Percentiles rank a stretch among this genome's conserved stretches.
Conservation (phyloP, 768 basidiomycete species). For the Mycena galericulata region DNA sequence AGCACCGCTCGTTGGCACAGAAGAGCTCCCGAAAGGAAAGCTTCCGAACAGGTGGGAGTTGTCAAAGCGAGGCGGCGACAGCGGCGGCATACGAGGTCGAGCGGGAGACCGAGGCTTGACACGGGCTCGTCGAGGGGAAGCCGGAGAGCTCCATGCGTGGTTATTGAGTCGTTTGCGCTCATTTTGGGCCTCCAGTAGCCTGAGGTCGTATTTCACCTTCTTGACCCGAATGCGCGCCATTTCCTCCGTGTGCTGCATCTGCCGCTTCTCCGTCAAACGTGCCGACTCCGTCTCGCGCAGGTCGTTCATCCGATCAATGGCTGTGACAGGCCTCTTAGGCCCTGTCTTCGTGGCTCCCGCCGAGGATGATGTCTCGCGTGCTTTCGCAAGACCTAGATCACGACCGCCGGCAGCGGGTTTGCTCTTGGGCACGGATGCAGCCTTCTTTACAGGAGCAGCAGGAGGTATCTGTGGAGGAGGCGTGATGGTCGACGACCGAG, state of each 20-base stretch:
- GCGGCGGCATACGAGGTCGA: no score
- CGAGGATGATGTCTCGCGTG: not conserved
- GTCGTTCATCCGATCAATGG: slow-evolving; percentile 7
- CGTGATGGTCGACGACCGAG: no score
- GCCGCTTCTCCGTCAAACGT: not conserved
- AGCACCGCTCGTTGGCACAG: no score
- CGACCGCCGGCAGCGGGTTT: not conserved
- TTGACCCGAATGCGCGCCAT: slow-evolving; percentile 9
- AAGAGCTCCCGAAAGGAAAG: no score
- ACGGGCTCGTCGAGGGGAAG: no score
- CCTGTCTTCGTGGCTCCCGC: not conserved
- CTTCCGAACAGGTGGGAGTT: no score
- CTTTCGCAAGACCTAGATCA: slow-evolving; percentile 8
- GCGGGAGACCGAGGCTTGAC: no score
- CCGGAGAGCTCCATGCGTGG: no score
- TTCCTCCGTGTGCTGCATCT: slow-evolving; percentile 20
- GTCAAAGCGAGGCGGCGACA: no score
- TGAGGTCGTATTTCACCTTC: slow-evolving; percentile 12
- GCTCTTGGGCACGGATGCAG: not conserved
- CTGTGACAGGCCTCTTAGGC: slow-evolving; percentile 1
- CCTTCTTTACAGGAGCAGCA: not conserved
- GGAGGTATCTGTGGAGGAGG: not conserved
- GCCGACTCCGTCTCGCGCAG: not conserved
- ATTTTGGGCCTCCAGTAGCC: slow-evolving; percentile 5
- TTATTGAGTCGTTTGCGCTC: not conserved